phyloP scores from a whole-genome alignment of 495 filamentous ascomycete species.

The Bombardia bombarda region DNA sequence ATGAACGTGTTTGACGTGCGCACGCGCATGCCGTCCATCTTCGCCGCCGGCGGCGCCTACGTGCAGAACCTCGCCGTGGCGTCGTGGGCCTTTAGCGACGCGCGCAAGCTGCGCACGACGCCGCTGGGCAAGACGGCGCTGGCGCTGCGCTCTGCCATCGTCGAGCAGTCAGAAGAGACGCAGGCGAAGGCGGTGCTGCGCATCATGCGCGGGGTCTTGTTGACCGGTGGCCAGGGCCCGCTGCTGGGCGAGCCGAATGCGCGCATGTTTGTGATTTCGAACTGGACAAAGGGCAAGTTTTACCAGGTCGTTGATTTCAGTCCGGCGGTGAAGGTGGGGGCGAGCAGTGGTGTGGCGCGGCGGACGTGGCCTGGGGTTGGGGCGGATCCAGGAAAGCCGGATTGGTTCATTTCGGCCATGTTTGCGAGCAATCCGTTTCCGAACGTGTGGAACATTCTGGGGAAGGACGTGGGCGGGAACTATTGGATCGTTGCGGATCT shows the following conservation, averaged over 20 bases:
- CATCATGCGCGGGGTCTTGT: too few relatives aligned
- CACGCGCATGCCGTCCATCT: slow-evolving; percentile 9
- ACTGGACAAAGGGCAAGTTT: slow-evolving; percentile 39
- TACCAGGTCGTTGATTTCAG: slow-evolving; percentile 37
- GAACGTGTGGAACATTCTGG: slow-evolving; percentile 27
- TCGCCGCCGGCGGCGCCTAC: slow-evolving; percentile 4
- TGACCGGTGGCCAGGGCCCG: too few relatives aligned
- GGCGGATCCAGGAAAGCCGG: slow-evolving; percentile 8
- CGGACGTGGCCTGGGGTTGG: too few relatives aligned
- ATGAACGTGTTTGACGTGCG: slow-evolving; percentile 26
- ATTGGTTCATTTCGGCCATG: neutral
- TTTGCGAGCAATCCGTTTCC: slow-evolving; percentile 8
- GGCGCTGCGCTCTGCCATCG: slow-evolving; percentile 27
- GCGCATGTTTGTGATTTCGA: slow-evolving; percentile 31
- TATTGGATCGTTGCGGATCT: slow-evolving; percentile 34
- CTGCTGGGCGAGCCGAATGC: too few relatives aligned
- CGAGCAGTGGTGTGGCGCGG: too few relatives aligned
- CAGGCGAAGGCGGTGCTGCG: too few relatives aligned
- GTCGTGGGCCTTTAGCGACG: neutral
- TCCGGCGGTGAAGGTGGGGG: slow-evolving; percentile 28
- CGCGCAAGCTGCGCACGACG: neutral
- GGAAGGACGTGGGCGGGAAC: slow-evolving; percentile 38
- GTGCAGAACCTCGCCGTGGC: slow-evolving; percentile 10
- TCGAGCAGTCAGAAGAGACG: slow-evolving; percentile 33
- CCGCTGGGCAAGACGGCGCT: slow-evolving; percentile 21